A percentile compares a stretch with the other conserved stretches of the same genome.
phyloP scores from a whole-genome alignment of 495 filamentous ascomycete species.

The Penicillium daleae region DNA sequence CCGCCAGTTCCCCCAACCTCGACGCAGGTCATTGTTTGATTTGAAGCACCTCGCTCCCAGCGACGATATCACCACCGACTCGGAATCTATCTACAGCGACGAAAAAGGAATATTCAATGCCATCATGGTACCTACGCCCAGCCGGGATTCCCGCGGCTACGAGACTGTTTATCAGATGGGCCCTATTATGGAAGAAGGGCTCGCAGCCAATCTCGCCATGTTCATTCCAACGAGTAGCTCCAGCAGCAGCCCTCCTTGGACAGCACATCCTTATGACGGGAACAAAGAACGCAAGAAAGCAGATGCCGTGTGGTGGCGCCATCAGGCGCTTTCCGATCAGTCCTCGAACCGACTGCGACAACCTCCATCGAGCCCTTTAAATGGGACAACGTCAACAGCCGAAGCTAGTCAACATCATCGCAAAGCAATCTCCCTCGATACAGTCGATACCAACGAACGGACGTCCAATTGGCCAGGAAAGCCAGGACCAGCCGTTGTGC shows the following conservation, averaged over 20 bases:
- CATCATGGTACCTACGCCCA: conserved; percentile 28
- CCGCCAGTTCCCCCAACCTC: not conserved
- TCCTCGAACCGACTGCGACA: conserved; percentile 5
- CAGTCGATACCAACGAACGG: conserved; percentile 15
- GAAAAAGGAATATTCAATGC: conserved; percentile 52
- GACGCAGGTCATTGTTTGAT: not conserved
- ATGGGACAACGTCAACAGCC: not conserved
- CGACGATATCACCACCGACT: conserved; percentile 24
- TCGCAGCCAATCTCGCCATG: conserved; percentile 42
- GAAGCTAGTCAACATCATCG: conserved; percentile 17
- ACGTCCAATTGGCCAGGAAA: conserved; percentile 31
- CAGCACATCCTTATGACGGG: not conserved
- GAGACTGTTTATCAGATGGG: conserved; percentile 13
- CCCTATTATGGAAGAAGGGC: conserved; percentile 29
- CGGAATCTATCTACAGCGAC: conserved; percentile 41
- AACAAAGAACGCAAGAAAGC: conserved; percentile 9
- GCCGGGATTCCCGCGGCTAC: conserved; percentile 19
- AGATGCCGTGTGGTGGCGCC: conserved; percentile 17
- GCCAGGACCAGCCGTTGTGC: conserved; percentile 31
- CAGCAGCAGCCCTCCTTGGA: conserved; percentile 8
- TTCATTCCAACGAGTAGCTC: conserved; percentile 27
- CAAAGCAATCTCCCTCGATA: conserved; percentile 31
- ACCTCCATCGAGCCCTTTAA: conserved; percentile 3
- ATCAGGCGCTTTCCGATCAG: conserved; percentile 26
- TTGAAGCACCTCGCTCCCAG: not conserved